Percentiles rank a stretch among this genome's conserved stretches.
phyloP scores from a whole-genome alignment of 1,284 basidiomycete species.

The Sporisorium scitamineum region DNA sequence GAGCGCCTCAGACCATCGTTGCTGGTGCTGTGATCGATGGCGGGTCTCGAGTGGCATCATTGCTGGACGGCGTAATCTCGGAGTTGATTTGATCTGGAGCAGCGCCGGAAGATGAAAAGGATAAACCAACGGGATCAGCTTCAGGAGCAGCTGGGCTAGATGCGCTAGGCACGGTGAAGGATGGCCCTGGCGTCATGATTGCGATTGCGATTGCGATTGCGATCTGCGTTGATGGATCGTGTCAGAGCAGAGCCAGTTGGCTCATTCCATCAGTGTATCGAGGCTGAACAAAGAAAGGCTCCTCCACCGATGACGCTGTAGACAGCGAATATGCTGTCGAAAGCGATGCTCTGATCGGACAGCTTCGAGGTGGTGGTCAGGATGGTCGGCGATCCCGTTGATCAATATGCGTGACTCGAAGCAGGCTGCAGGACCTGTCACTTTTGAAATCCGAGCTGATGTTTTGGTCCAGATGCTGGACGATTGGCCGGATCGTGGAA shows the following conservation, averaged over 20 bases:
- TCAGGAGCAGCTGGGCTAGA: constrained; percentile 8
- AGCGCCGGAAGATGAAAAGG: not conserved
- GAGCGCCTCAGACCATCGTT: constrained; percentile 12
- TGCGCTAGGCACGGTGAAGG: constrained; percentile 37
- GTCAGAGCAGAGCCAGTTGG: constrained; percentile 1
- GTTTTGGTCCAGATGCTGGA: not conserved
- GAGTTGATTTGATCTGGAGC: constrained; percentile 1
- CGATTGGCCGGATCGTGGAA: not conserved
- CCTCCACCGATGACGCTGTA: not conserved
- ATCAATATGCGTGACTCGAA: constrained; percentile 12
- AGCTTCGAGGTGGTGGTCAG: not conserved
- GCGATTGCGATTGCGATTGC: not conserved
- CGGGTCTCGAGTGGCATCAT: not conserved
- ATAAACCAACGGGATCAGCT: not conserved
- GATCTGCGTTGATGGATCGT: not conserved
- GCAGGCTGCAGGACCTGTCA: constrained; percentile 1
- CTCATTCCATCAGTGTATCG: constrained; percentile 2
- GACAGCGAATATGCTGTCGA: not conserved
- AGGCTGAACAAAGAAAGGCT: not conserved
- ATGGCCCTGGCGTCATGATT: constrained; percentile 50
- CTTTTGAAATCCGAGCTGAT: constrained; percentile 1
- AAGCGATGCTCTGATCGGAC: not conserved
- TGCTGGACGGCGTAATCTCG: not conserved
- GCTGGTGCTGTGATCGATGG: not conserved
- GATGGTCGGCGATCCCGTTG: not conserved